A percentile compares a stretch with the other conserved stretches of the same genome.
These are phyloP conservation scores for Pholiota conissans DNA, from an alignment of 768 basidiomycete species.

Conservation along the genomic window DNA sequence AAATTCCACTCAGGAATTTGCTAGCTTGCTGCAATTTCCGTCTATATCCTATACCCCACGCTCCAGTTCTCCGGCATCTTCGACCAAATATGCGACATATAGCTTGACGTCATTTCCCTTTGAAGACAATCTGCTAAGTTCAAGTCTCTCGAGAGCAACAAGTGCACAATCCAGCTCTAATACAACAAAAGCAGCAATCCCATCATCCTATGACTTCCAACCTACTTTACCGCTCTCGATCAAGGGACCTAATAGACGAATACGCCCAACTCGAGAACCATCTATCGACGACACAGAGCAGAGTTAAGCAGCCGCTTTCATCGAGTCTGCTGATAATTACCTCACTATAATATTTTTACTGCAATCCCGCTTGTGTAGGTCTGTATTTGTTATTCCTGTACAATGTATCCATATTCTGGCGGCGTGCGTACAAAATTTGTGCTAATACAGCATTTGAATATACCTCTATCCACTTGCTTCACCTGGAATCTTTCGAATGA, in stretches of 20 bases:
- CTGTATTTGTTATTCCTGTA: constrained; percentile 1
- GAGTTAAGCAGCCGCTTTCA: constrained; percentile 6
- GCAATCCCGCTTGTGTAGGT: neutral
- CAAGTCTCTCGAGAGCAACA: constrained; percentile 58
- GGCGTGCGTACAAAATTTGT: neutral
- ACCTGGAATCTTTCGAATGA: too few relatives aligned
- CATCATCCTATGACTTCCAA: constrained; percentile 39
- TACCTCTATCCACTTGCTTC: too few relatives aligned
- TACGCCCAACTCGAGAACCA: constrained; percentile 11
- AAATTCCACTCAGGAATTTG: constrained; percentile 84
- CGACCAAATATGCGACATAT: constrained; percentile 24
- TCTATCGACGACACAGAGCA: constrained; percentile 14
- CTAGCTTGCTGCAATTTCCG: constrained; percentile 83
- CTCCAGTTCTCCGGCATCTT: constrained; percentile 58
- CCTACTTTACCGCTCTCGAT: constrained; percentile 32
- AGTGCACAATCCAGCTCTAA: constrained; percentile 49
- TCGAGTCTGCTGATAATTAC: neutral
- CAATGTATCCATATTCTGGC: constrained; percentile 1
- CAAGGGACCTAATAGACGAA: constrained; percentile 8
- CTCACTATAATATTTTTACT: neutral
- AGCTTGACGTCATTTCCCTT: constrained; percentile 21
- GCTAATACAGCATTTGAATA: too few relatives aligned
- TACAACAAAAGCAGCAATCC: constrained; percentile 35
- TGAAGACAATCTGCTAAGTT: constrained; percentile 49
- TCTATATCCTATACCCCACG: constrained; percentile 66